Conservation (phyloP, 148 eudicot genomes). For the Silene latifolia region DNA sequence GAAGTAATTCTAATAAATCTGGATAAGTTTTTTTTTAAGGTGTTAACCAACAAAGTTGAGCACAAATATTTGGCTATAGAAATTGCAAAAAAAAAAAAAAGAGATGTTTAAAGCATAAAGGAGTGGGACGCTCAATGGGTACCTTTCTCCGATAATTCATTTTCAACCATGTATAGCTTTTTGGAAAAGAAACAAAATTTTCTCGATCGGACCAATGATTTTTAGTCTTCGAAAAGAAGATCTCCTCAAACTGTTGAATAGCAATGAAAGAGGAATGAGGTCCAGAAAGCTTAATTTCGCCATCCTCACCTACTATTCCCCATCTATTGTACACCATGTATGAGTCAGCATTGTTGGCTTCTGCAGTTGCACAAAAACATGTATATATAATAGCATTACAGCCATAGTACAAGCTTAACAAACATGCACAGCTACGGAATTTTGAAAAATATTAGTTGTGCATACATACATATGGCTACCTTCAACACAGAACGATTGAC, state of each 20-base stretch:
- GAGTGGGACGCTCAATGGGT: neutral
- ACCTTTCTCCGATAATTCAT: slow-evolving; percentile 16
- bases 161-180: slow-evolving; percentile 12
- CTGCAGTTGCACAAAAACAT: slow-evolving; percentile 12
- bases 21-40: neutral
- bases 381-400: neutral
- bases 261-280: slow-evolving; percentile 14
- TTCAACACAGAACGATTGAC: neutral
- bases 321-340: slow-evolving; percentile 16
- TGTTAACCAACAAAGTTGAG: neutral
- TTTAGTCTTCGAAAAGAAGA: slow-evolving; percentile 14
- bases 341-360: neutral
- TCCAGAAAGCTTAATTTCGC: slow-evolving; percentile 15
- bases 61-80: neutral
- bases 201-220: slow-evolving; percentile 11
- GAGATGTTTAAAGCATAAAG: neutral
- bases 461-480: neutral
- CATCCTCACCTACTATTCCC: slow-evolving; percentile 15
- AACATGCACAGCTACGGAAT: neutral
- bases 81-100: neutral
- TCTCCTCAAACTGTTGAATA: slow-evolving; percentile 12
- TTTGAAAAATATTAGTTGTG: neutral
- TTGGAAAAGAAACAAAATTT: slow-evolving; percentile 12
- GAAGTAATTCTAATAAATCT: neutral
- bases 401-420: neutral